phyloP scores from a whole-genome alignment of 106 monocot genomes.

The Dioscorea zingiberensis region DNA sequence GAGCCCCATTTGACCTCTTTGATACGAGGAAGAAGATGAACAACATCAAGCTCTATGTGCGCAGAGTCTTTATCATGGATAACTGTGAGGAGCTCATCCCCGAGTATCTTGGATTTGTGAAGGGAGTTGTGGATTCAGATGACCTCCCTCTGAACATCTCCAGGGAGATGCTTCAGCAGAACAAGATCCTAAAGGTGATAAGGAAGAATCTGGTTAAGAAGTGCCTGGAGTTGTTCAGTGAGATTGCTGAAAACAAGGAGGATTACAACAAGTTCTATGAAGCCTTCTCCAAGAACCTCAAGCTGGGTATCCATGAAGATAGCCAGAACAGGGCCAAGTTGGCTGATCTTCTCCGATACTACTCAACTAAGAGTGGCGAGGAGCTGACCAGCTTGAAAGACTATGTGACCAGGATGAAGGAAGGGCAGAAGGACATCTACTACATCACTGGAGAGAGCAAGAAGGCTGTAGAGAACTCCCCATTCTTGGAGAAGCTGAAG shows the following conservation, averaged over 20 bases:
- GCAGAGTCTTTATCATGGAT: slow-evolving; percentile 4
- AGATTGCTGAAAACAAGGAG: slow-evolving; percentile 1
- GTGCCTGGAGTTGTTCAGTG: not conserved
- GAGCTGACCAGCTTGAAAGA: slow-evolving; percentile 10
- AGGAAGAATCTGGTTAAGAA: not conserved
- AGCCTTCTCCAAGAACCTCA: not conserved
- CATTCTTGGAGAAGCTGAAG: slow-evolving; percentile 8
- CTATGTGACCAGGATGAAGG: slow-evolving; percentile 12
- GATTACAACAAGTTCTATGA: slow-evolving; percentile 1
- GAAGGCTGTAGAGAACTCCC: slow-evolving; percentile 13
- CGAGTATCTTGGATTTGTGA: slow-evolving; percentile 3
- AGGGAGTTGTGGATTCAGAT: slow-evolving; percentile 8
- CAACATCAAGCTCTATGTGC: slow-evolving; percentile 11
- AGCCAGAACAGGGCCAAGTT: slow-evolving; percentile 12
- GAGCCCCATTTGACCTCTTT: slow-evolving; percentile 3
- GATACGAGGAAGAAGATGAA: slow-evolving; percentile 11
- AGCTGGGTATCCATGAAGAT: slow-evolving; percentile 5
- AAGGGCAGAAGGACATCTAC: slow-evolving; percentile 8
- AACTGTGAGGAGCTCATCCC: slow-evolving; percentile 1
- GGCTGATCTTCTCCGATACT: slow-evolving; percentile 1
- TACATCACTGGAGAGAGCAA: slow-evolving; percentile 11
- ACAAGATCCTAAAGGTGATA: not conserved
- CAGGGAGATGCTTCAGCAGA: slow-evolving; percentile 6
- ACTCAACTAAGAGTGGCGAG: slow-evolving; percentile 4
- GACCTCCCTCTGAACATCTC: slow-evolving; percentile 9